A percentile compares a stretch with the other conserved stretches of the same genome.
Conservation (phyloP, 2,329 filamentous ascomycete species). For the Sclerotinia glacialis region DNA sequence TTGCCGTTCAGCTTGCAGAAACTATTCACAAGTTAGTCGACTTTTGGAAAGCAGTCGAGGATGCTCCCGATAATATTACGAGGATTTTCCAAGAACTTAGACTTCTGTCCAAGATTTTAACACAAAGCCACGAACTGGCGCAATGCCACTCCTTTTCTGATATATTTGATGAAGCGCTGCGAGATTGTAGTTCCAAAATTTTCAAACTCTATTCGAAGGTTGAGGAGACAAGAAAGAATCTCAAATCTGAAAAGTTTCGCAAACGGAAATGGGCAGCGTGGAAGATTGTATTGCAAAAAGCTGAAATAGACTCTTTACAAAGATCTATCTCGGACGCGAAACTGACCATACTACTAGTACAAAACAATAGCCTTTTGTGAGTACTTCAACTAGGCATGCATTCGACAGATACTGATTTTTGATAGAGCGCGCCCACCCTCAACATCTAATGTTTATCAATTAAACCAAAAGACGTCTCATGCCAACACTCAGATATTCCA, state of each 20-base stretch:
- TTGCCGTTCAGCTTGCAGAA: conserved; percentile 11
- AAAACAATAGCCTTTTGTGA: background rate
- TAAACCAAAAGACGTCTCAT: background rate
- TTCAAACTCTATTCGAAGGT: background rate
- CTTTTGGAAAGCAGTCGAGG: conserved; percentile 15
- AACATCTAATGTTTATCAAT: background rate
- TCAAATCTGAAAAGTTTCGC: background rate
- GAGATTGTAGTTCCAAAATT: background rate
- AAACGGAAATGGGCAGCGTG: conserved; percentile 5
- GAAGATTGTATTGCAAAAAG: background rate
- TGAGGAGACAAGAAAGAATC: background rate
- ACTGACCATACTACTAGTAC: background rate
- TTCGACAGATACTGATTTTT: background rate
- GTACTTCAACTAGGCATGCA: background rate
- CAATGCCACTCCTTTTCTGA: background rate
- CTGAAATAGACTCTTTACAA: background rate
- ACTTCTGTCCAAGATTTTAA: conserved; percentile 12
- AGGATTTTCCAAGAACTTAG: background rate
- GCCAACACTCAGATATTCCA: background rate
- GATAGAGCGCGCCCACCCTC: background rate
- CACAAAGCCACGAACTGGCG: background rate
- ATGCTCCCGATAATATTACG: conserved; percentile 7
- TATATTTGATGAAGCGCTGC: background rate
- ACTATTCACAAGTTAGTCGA: conserved; percentile 4
- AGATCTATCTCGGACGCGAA: background rate